Percentiles rank a stretch among this genome's conserved stretches.
phyloP scores from a whole-genome alignment of 345 rosid species.

The Acer saccharum region DNA sequence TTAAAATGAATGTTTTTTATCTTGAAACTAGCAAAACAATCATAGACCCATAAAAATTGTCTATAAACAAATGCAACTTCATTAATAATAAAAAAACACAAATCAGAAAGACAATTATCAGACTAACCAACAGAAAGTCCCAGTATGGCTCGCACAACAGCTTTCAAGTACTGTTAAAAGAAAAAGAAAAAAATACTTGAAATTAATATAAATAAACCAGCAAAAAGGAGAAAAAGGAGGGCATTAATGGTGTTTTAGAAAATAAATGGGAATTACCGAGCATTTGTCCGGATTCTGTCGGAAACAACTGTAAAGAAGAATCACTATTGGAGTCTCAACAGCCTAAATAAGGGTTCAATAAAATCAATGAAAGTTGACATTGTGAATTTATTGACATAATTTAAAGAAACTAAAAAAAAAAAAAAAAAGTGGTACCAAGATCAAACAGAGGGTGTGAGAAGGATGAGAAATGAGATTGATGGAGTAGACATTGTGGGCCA shows the following conservation, averaged over 20 bases:
- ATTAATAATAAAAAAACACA: not conserved
- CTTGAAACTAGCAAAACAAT: not conserved
- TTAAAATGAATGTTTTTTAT: not conserved
- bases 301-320: constrained; percentile 57
- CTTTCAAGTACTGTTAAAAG: constrained; percentile 58
- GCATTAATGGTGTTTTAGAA: not conserved
- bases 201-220: not conserved
- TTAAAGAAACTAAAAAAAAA: not conserved
- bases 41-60: not conserved
- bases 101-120: not conserved
- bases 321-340: constrained; percentile 47
- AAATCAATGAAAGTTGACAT: not conserved
- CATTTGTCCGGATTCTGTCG: constrained; percentile 51
- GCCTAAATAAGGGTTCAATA: constrained; percentile 32
- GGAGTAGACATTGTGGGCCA: constrained; percentile 43
- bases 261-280: constrained; percentile 45
- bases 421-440: constrained; percentile 45
- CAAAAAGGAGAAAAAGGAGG: not conserved
- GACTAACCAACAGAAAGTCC: constrained; percentile 74
- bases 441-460: constrained; percentile 50
- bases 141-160: constrained; percentile 54
- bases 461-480: constrained; percentile 66
- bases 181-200: not conserved
- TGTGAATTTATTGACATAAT: not conserved
- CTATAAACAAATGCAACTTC: too few relatives aligned